Evolutionary conservation across 2,329 filamentous ascomycete genomes (phyloP).

Genomic region (Penicillium thymicola): DNA sequence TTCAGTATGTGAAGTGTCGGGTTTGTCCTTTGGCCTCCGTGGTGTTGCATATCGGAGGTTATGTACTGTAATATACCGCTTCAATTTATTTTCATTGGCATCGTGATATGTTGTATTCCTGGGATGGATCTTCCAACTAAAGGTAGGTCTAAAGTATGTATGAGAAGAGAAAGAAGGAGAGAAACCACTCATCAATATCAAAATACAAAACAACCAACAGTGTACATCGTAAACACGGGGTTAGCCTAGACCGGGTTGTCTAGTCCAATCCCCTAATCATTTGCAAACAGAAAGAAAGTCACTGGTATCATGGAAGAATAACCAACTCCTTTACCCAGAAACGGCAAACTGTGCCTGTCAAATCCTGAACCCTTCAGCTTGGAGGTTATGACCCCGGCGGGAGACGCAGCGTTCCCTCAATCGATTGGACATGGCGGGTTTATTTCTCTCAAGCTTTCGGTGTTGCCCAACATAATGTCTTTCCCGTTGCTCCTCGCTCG

Average conservation of each 20-base stretch:
- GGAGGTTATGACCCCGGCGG: conserved; percentile 1
- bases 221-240: conserved; percentile 12
- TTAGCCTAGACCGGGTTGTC: conserved; percentile 4
- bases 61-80: conserved; percentile 26
- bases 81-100: conserved; percentile 12
- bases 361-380: conserved; percentile 10
- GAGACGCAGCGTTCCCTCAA: conserved; percentile 7
- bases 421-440: background rate
- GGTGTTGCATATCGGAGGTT: conserved; percentile 17
- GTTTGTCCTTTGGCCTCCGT: conserved; percentile 1
- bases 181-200: background rate
- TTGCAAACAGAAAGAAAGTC: conserved; percentile 21
- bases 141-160: conserved; percentile 14
- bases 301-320: conserved; percentile 27
- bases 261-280: conserved; percentile 11
- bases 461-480: background rate
- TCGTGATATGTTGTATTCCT: conserved; percentile 1
- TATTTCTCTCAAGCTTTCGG: background rate
- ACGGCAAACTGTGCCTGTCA: conserved; percentile 12
- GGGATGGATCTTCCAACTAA: background rate
- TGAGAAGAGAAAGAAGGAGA: conserved; percentile 5
- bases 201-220: conserved; percentile 5
- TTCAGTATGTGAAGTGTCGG: background rate
- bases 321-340: conserved; percentile 26
- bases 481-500: background rate